These are phyloP conservation scores for Xerocomus cyaneibrunnescens DNA, from an alignment of 1,284 basidiomycete species.

Conservation along the genomic window DNA sequence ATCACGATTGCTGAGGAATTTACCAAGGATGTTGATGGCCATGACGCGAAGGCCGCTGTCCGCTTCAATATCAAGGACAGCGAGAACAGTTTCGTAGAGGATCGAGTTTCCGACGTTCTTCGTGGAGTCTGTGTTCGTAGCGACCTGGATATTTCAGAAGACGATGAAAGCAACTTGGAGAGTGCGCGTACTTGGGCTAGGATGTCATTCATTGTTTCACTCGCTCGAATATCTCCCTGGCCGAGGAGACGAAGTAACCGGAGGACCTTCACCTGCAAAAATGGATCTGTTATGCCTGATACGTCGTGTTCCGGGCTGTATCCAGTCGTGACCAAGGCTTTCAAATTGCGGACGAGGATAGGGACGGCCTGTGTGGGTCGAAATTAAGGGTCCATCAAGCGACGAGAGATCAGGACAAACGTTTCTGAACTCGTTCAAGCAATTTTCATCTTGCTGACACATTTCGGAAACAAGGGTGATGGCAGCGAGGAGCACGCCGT, in stretches of 20 bases:
- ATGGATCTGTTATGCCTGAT: conserved; percentile 98
- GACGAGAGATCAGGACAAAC: conserved; percentile 43
- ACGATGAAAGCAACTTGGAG: not conserved
- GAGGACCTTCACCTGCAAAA: conserved; percentile 97
- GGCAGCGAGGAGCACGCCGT: conserved; percentile 92
- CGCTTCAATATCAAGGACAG: conserved; percentile 97
- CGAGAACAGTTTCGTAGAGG: conserved; percentile 96
- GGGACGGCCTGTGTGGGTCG: conserved; percentile 72
- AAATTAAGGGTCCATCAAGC: not conserved
- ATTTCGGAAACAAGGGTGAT: conserved; percentile 97
- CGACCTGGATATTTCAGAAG: conserved; percentile 60
- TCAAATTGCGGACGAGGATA: conserved; percentile 92
- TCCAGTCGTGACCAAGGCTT: conserved; percentile 93
- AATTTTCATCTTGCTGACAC: conserved; percentile 76
- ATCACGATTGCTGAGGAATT: conserved; percentile 96
- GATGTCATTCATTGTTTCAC: conserved; percentile 98
- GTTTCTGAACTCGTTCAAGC: conserved; percentile 86
- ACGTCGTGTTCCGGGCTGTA: conserved; percentile 99
- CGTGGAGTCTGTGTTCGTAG: conserved; percentile 96
- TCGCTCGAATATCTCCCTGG: conserved; percentile 81
- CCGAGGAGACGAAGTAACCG: conserved; percentile 90
- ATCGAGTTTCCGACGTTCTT: conserved; percentile 99
- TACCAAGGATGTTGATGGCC: conserved; percentile 99
- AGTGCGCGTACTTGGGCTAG: conserved; percentile 73
- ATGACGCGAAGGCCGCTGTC: conserved; percentile 95